Evolutionary conservation across 306 rosid species (phyloP).

Genomic region (Phaseolus lunatus): DNA sequence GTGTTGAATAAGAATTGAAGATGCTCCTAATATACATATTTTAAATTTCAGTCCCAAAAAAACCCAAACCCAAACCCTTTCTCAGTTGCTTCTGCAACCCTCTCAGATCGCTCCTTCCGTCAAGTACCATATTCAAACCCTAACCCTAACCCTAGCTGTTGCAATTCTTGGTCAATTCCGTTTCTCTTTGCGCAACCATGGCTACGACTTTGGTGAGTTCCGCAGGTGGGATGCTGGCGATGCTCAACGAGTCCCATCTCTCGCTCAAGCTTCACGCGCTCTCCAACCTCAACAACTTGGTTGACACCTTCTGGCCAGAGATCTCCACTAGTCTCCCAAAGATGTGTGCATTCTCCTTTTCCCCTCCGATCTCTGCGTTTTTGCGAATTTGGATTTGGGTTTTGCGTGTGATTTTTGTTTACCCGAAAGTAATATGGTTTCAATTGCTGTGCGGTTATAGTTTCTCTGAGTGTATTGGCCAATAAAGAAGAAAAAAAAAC

Average conservation of each 20-base stretch:
- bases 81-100: constrained; percentile 15
- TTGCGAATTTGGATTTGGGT: constrained; percentile 27
- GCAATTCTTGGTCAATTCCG: constrained; percentile 16
- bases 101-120: constrained; percentile 32
- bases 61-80: constrained; percentile 5
- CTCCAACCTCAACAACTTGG: constrained; percentile 86
- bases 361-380: neutral
- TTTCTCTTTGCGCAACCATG: constrained; percentile 48
- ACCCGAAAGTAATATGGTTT: neutral
- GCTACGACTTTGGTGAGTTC: constrained; percentile 84
- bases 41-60: neutral
- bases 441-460: constrained; percentile 9
- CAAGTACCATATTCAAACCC: constrained; percentile 41
- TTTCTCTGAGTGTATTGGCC: neutral
- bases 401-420: constrained; percentile 11
- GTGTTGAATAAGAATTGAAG: constrained; percentile 44
- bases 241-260: constrained; percentile 89
- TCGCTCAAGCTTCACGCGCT: constrained; percentile 89
- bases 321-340: constrained; percentile 95
- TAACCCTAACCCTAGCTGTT: constrained; percentile 51
- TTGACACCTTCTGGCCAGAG: constrained; percentile 97
- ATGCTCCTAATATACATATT: neutral
- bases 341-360: constrained; percentile 62
- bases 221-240: constrained; percentile 94
- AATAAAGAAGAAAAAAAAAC: neutral